Conservation (phyloP, 202 grass and related monocot species). For the Eragrostis tef region DNA sequence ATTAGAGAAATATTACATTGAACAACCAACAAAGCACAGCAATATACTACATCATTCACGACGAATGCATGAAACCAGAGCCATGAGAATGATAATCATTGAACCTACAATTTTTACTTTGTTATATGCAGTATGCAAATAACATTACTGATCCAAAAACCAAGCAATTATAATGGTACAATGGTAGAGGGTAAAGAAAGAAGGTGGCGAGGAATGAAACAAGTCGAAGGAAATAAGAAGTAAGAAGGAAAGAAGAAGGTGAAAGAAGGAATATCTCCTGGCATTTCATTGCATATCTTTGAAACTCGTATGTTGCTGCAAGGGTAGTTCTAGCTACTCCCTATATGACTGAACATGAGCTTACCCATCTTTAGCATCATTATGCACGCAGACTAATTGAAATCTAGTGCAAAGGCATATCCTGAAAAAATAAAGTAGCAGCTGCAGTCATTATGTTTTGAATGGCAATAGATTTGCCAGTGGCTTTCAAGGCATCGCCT, state of each 20-base stretch:
- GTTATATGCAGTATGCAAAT: background rate
- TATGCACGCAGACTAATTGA: background rate
- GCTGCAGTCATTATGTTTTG: background rate
- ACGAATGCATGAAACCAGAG: too few relatives aligned
- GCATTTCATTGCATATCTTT: background rate
- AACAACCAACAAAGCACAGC: too few relatives aligned
- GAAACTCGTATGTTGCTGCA: background rate
- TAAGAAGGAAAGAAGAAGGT: background rate
- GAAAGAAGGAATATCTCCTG: background rate
- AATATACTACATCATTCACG: too few relatives aligned
- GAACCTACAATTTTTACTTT: too few relatives aligned
- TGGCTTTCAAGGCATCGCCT: background rate
- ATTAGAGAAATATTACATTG: too few relatives aligned
- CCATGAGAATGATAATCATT: too few relatives aligned
- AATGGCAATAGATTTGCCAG: background rate
- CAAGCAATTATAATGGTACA: too few relatives aligned
- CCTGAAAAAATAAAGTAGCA: background rate
- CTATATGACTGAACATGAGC: background rate
- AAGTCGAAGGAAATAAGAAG: too few relatives aligned
- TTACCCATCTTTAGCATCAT: background rate
- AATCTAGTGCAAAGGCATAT: background rate
- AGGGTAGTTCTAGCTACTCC: background rate
- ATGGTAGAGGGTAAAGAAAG: too few relatives aligned
- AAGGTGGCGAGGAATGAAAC: too few relatives aligned
- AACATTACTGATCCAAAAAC: background rate